Conservation (phyloP, 2,329 filamentous ascomycete genomes). For the Metarhizium sp. region DNA sequence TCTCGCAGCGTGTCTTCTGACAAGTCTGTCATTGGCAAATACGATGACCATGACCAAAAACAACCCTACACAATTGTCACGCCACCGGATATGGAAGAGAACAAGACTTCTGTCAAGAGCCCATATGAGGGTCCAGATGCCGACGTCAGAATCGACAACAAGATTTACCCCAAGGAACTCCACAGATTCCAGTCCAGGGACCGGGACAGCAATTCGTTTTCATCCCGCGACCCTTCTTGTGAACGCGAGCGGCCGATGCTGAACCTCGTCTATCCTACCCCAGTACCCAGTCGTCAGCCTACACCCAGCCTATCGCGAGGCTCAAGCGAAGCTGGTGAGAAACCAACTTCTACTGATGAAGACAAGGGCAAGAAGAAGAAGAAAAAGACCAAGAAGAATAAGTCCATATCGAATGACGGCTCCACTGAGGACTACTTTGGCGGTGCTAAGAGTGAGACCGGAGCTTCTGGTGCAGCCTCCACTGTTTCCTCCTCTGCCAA, state of each 20-base stretch:
- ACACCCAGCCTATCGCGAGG: constrained; percentile 30
- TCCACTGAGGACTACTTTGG: constrained; percentile 26
- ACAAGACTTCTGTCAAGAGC: constrained; percentile 25
- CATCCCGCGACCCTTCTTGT: constrained; percentile 41
- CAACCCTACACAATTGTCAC: constrained; percentile 40
- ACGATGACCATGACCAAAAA: constrained; percentile 28
- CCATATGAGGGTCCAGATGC: constrained; percentile 50
- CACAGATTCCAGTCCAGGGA: constrained; percentile 22
- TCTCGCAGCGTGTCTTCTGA: constrained; percentile 43
- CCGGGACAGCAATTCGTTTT: constrained; percentile 25
- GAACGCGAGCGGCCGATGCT: constrained; percentile 48
- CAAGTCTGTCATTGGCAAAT: constrained; percentile 46
- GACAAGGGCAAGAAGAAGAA: constrained; percentile 10
- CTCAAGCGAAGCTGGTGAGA: neutral
- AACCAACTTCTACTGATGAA: neutral
- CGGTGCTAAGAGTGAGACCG: constrained; percentile 31
- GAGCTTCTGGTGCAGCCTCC: constrained; percentile 11
- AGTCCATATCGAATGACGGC: constrained; percentile 12
- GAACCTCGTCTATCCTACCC: constrained; percentile 53
- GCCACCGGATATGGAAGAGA: constrained; percentile 42
- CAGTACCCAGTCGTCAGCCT: constrained; percentile 28
- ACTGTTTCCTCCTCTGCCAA: constrained; percentile 34
- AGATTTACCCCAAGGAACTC: constrained; percentile 45
- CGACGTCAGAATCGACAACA: constrained; percentile 53
- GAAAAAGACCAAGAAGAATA: constrained; percentile 10